Base-by-base conservation (phyloP, 106 monocot species). In the Iris macrosiphon region DNA sequence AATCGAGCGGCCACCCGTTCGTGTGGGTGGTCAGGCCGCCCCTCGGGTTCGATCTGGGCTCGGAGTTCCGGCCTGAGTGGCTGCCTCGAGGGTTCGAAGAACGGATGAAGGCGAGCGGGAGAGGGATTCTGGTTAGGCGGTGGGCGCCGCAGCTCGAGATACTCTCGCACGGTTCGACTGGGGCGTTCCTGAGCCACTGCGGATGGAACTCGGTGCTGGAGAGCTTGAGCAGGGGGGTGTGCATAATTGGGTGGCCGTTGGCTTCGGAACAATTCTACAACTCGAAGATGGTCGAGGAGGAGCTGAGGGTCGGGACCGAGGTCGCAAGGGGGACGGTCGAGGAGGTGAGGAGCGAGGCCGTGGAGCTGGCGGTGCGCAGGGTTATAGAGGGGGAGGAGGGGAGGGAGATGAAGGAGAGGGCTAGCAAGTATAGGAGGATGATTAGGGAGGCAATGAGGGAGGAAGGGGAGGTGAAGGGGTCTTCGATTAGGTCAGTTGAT, bases 181-280 rank as follows among this genome's bases (percentile, higher is more conserved):
- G 75, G 10, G 75, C 51, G 40, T 70, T 70, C 27, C 12, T 84
- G 35, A 75, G 50, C 63, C 84, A 84, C 55, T 79, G 79, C 57
- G 79, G 84, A 26, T 84, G 84, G 84, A 84, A 84, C 67, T 84
- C 84, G 42, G 70, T 78, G 49, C 47, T 79, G 40, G 79, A 79
- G 71, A 65, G 69, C 52, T n/a, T 77, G 66, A 55, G 48, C 42
- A 12, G 14, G 13, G 78, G 72, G 16, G 78, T 78, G 49, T 62
- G 67, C 37, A 31, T 78, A 17, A 54, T 78, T 37, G 67, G 56
- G 30, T 78, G 78, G 72, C 78, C 78, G 12, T 12, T 78, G 39
- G 30, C 57, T 9, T 51, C 42, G 14, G 78, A 72, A 0, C 78
- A 80, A 56, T 55, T 62, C 15, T 75, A 49, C 26, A 75, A 75